These are phyloP conservation scores for Ceratocystis destructans DNA, from an alignment of 2,329 filamentous ascomycete genomes.

Conservation along the genomic window DNA sequence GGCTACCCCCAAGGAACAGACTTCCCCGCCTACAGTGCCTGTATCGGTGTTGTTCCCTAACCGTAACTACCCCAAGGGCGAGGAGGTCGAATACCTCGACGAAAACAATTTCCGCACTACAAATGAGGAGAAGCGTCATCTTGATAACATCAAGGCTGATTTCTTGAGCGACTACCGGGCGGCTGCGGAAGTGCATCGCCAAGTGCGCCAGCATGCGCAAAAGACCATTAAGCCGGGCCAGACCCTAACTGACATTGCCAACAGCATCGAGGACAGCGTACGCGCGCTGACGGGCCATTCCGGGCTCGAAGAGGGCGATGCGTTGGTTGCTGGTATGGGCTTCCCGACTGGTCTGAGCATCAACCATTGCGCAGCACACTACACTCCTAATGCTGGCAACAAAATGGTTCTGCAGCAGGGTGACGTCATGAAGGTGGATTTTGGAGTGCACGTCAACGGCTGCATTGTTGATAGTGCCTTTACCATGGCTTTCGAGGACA, in stretches of 20 bases:
- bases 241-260: slow-evolving; percentile 59
- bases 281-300: slow-evolving; percentile 57
- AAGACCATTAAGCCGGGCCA: slow-evolving; percentile 63
- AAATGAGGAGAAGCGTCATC: slow-evolving; percentile 68
- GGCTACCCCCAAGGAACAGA: slow-evolving; percentile 53
- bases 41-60: slow-evolving; percentile 61
- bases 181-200: slow-evolving; percentile 61
- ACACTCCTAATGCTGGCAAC: slow-evolving; percentile 65
- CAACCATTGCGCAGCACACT: slow-evolving; percentile 67
- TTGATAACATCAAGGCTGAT: slow-evolving; percentile 63
- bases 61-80: slow-evolving; percentile 59
- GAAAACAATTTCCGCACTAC: slow-evolving; percentile 71
- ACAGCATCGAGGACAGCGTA: slow-evolving; percentile 67
- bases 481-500: slow-evolving; percentile 60
- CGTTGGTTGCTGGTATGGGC: slow-evolving; percentile 59
- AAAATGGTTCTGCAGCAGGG: slow-evolving; percentile 58
- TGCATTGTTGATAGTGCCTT: slow-evolving; percentile 72
- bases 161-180: slow-evolving; percentile 63
- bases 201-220: slow-evolving; percentile 65
- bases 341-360: slow-evolving; percentile 68
- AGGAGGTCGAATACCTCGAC: slow-evolving; percentile 63
- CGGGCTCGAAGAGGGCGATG: slow-evolving; percentile 59
- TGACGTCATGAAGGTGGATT: slow-evolving; percentile 74
- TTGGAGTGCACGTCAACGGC: slow-evolving; percentile 68
- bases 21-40: slow-evolving; percentile 60